Percentiles rank a stretch among this genome's conserved stretches.
Conservation (phyloP, 257 asterid genomes). For the Penstemon eatonii region DNA sequence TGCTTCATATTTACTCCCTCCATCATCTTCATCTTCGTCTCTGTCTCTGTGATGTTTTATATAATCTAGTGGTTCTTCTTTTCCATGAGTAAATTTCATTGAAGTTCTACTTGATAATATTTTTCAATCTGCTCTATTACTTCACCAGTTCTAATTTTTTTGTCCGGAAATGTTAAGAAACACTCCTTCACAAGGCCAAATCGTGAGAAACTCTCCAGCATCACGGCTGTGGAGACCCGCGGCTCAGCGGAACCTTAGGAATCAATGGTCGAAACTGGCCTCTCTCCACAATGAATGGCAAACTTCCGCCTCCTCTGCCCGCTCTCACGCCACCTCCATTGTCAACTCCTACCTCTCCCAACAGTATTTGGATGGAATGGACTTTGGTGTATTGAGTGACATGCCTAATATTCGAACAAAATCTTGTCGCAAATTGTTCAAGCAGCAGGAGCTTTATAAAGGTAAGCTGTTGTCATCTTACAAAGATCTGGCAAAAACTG, state of each 20-base stretch:
- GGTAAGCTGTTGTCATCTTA: conserved; percentile 57
- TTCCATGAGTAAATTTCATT: too few relatives aligned
- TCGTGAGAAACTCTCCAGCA: conserved; percentile 28
- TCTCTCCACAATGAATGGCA: conserved; percentile 68
- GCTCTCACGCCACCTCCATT: conserved; percentile 66
- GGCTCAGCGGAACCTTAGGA: conserved; percentile 78
- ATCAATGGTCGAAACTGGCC: conserved; percentile 81
- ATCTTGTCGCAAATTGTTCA: conserved; percentile 63
- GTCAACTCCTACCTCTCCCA: conserved; percentile 81
- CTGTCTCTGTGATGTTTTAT: too few relatives aligned
- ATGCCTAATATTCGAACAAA: conserved; percentile 73
- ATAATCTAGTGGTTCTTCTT: too few relatives aligned
- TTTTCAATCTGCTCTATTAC: too few relatives aligned
- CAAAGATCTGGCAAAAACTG: conserved; percentile 63
- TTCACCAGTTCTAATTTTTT: too few relatives aligned
- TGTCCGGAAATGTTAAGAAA: too few relatives aligned
- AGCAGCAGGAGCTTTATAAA: conserved; percentile 70
- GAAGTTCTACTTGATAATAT: too few relatives aligned
- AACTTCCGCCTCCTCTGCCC: conserved; percentile 56
- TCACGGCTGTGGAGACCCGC: conserved; percentile 80
- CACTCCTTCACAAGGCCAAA: conserved; percentile 22
- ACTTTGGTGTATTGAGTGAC: conserved; percentile 70
- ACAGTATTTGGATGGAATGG: conserved; percentile 72
- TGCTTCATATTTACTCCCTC: too few relatives aligned
- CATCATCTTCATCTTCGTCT: too few relatives aligned